Percentiles rank a stretch among this genome's conserved stretches.
These are phyloP conservation scores for Beauveria rudraprayagi DNA, from an alignment of 2,329 filamentous ascomycete species.

Conservation along the genomic window DNA sequence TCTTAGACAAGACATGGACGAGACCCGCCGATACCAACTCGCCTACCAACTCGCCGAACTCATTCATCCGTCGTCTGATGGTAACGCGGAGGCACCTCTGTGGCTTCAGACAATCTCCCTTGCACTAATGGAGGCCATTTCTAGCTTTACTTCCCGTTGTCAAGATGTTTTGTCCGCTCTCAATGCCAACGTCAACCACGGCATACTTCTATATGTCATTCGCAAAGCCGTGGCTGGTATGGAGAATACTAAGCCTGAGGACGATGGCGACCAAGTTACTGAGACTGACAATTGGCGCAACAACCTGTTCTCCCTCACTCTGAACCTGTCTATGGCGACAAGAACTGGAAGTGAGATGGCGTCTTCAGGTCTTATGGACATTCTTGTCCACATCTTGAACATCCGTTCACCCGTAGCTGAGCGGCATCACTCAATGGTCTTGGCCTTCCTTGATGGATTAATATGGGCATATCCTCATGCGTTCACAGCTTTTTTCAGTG, in stretches of 20 bases:
- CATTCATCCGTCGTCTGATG: constrained; percentile 72
- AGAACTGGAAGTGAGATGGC: constrained; percentile 78
- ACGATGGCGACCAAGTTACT: constrained; percentile 52
- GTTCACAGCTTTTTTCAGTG: constrained; percentile 72
- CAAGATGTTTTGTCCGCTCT: constrained; percentile 83
- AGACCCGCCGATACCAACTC: constrained; percentile 80
- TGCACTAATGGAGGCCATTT: constrained; percentile 74
- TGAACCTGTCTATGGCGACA: constrained; percentile 67
- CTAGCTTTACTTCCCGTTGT: constrained; percentile 67
- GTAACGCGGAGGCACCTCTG: constrained; percentile 58
- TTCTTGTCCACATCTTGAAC: constrained; percentile 80
- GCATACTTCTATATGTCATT: constrained; percentile 85
- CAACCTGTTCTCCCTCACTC: constrained; percentile 77
- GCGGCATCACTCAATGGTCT: constrained; percentile 72
- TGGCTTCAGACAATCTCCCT: constrained; percentile 78
- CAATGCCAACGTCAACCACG: constrained; percentile 93
- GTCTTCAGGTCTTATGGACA: constrained; percentile 78
- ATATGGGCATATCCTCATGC: constrained; percentile 80
- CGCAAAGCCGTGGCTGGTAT: constrained; percentile 84
- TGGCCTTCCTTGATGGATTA: constrained; percentile 82
- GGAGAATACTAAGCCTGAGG: constrained; percentile 44
- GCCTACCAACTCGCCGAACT: constrained; percentile 89
- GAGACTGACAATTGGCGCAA: constrained; percentile 83
- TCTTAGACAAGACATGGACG: constrained; percentile 78
- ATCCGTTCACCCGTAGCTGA: constrained; percentile 75